These are phyloP conservation scores for Pichia sp. DNA, from an alignment of 1,139 yeast species.

Conservation along the genomic window DNA sequence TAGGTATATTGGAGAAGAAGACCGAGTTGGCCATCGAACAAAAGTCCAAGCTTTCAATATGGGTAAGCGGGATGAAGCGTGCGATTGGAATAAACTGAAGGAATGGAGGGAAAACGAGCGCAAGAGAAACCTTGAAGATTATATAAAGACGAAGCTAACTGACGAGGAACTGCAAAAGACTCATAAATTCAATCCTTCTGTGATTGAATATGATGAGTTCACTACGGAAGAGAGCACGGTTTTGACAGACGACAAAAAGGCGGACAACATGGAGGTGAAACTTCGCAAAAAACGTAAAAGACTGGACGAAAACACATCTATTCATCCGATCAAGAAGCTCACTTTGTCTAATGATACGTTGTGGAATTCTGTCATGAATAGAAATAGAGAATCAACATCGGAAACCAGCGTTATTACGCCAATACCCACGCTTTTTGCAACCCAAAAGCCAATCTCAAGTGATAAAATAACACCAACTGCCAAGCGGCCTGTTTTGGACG, in stretches of 20 bases:
- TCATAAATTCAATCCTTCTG: neutral
- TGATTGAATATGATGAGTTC: neutral
- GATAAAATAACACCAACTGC: neutral
- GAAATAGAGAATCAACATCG: no score
- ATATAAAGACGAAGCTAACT: slow-evolving; percentile 1
- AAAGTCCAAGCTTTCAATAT: slow-evolving; percentile 19
- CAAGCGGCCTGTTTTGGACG: slow-evolving; percentile 12
- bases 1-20: slow-evolving; percentile 16
- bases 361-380: no score
- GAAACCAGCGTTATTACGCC: no score
- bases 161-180: neutral
- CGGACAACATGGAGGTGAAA: neutral
- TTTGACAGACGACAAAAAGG: neutral
- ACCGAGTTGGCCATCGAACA: slow-evolving; percentile 17
- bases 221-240: neutral
- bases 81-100: slow-evolving; percentile 39
- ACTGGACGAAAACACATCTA: no score
- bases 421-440: no score
- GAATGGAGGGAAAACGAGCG: slow-evolving; percentile 18
- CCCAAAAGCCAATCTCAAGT: no score
- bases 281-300: no score
- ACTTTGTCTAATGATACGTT: no score
- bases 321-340: no score
- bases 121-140: slow-evolving; percentile 7
- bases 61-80: slow-evolving; percentile 36